Conservation (phyloP, 2,329 filamentous ascomycete genomes). For the Monosporascus cannonballus region DNA sequence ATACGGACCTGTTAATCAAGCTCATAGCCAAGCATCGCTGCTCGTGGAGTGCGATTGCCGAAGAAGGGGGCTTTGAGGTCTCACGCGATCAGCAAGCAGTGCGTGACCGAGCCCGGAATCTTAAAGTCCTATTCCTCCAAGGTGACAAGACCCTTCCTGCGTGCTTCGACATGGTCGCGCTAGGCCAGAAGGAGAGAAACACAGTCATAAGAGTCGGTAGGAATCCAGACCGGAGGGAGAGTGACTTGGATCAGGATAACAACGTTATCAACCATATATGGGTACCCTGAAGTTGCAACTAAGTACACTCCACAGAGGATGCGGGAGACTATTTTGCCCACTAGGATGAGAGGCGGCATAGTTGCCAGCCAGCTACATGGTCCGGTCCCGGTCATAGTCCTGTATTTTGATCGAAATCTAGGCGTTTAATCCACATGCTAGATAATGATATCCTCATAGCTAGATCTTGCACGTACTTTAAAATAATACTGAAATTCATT, state of each 20-base stretch:
- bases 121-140: conserved; percentile 47
- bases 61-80: conserved; percentile 32
- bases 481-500: too few relatives aligned
- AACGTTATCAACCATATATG: conserved; percentile 30
- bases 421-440: too few relatives aligned
- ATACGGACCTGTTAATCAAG: conserved; percentile 35
- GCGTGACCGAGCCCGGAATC: conserved; percentile 51
- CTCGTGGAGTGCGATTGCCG: conserved; percentile 34
- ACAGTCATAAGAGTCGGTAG: conserved; percentile 35
- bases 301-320: background rate
- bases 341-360: too few relatives aligned
- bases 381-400: too few relatives aligned
- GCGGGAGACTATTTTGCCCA: too few relatives aligned
- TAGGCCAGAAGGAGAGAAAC: conserved; percentile 44
- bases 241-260: conserved; percentile 36
- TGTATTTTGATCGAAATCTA: too few relatives aligned
- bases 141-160: conserved; percentile 37
- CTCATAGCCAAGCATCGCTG: conserved; percentile 33
- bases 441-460: too few relatives aligned
- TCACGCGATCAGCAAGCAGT: conserved; percentile 48
- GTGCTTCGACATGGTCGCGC: conserved; percentile 43
- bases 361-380: too few relatives aligned
- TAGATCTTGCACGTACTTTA: too few relatives aligned
- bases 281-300: conserved; percentile 2
- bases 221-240: conserved; percentile 44